These are phyloP conservation scores for Galerina marginata DNA, from an alignment of 768 basidiomycete genomes.

Conservation along the genomic window DNA sequence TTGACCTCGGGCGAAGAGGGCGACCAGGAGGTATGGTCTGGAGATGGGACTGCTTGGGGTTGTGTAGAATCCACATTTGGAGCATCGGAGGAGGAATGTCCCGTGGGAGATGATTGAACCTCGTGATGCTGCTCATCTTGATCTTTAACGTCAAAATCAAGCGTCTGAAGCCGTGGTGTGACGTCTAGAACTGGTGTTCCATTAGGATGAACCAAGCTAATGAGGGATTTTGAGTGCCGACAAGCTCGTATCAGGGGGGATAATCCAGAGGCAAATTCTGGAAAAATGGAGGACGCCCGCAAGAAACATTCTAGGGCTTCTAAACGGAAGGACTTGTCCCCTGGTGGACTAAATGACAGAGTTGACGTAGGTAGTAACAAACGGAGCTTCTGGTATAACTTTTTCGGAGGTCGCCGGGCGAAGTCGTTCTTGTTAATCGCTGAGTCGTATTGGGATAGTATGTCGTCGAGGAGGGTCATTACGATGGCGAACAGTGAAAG, in stretches of 20 bases:
- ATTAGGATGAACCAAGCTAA: conserved; percentile 2
- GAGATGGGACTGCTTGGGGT: neutral
- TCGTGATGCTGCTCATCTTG: neutral
- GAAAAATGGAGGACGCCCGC: conserved; percentile 18
- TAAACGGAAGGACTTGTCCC: conserved; percentile 22
- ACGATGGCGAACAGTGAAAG: conserved; percentile 17
- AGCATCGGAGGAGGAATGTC: neutral
- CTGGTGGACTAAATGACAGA: conserved; percentile 13
- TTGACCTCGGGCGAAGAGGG: neutral
- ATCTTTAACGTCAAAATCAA: conserved; percentile 10
- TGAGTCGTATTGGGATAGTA: conserved; percentile 13
- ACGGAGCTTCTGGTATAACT: conserved; percentile 17
- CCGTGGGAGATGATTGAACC: neutral
- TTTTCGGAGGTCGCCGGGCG: conserved; percentile 14
- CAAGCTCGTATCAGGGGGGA: conserved; percentile 18
- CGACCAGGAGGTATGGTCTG: neutral
- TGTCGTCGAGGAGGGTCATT: conserved; percentile 13
- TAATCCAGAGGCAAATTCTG: conserved; percentile 18
- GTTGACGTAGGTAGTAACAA: conserved; percentile 14
- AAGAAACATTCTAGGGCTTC: conserved; percentile 19
- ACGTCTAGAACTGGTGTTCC: conserved; percentile 10
- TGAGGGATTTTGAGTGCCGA: conserved; percentile 5
- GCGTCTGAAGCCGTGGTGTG: conserved; percentile 6
- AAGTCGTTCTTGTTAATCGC: conserved; percentile 3
- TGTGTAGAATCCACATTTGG: neutral